Base-by-base conservation (phyloP, 2,329 filamentous ascomycete species). In the Rugonectria rugulosa region DNA sequence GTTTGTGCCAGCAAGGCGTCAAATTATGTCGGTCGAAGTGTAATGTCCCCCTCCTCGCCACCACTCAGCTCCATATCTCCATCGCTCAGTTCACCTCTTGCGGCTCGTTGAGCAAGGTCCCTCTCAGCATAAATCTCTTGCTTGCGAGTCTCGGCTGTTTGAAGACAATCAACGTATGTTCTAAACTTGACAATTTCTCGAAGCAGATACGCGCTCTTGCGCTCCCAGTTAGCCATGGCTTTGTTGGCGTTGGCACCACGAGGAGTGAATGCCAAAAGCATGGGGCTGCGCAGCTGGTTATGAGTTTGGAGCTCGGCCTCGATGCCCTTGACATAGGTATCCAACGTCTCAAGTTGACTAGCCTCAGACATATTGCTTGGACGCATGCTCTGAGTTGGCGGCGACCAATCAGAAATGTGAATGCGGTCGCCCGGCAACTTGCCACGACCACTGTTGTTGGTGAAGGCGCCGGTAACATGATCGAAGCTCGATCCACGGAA, bases 191-290 rank as follows among this genome's bases (percentile, higher is more conserved):
- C 92, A 72, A 96, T 97, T 77, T 99, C 95, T 29, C 91, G 83
- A 11, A 98, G 81, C 34, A 99, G 78, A 71, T 98, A 97, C 24
- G 91, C 88, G 52, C 91, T 96, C 78, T 98, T 98, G 69, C 90
- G 88, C 79, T 99, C 93, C 94, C 95, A 99, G 74, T 99, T 99
- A 17, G 88, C 83, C 90, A 98, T 94, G 14, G 94, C 92, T 74
- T 90, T 93, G 59, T 79, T 80, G 14, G 88, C 85, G 68, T 98
- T 98, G 31, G 86, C 82, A 58, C 94, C 89, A 24, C 92, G 86
- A 3, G 92, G 90, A 12, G 91, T 92, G 71, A 96, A 98, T 8
- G 95, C 92, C 50, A 97, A 82, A 51, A 93, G 82, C 89, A 98
- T 95, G 3, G 92, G 88, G 53, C 87, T 87, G 63, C 95, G 88